Conservation (phyloP, 2,329 filamentous ascomycete species). For the Xylariales sp. region DNA sequence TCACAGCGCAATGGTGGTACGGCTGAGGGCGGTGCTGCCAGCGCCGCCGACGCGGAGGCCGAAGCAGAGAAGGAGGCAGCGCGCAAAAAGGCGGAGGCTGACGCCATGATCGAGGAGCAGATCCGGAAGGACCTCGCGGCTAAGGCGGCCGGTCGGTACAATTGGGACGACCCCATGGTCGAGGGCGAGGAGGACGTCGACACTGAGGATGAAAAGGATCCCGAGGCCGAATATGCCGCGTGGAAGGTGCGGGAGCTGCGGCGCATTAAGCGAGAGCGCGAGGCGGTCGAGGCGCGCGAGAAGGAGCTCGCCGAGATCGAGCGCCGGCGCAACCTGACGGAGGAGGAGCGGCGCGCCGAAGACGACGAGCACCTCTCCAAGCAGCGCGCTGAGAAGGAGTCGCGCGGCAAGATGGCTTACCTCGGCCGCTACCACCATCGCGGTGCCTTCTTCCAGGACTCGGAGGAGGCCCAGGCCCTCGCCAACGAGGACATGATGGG, state of each 20-base stretch:
- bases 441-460: conserved; percentile 90
- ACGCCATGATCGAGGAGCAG: conserved; percentile 83
- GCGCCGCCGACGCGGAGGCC: conserved; percentile 12
- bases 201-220: conserved; percentile 82
- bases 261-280: conserved; percentile 81
- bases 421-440: conserved; percentile 98
- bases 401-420: conserved; percentile 76
- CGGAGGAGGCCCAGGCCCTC: conserved; percentile 69
- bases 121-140: conserved; percentile 77
- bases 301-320: conserved; percentile 86
- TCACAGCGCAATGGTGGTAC: conserved; percentile 40
- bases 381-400: conserved; percentile 76
- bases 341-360: conserved; percentile 80
- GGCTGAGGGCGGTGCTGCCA: conserved; percentile 4
- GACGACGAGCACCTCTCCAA: conserved; percentile 72
- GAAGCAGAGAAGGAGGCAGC: conserved; percentile 52
- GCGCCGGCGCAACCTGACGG: conserved; percentile 77
- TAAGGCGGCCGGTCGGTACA: conserved; percentile 69
- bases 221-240: conserved; percentile 81
- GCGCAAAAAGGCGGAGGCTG: conserved; percentile 65
- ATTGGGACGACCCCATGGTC: conserved; percentile 80
- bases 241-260: conserved; percentile 93
- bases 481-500: conserved; percentile 84
- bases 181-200: conserved; percentile 72
- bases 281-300: conserved; percentile 79